Base-by-base conservation (phyloP, 495 filamentous ascomycete genomes). In the Xylaria curta region DNA sequence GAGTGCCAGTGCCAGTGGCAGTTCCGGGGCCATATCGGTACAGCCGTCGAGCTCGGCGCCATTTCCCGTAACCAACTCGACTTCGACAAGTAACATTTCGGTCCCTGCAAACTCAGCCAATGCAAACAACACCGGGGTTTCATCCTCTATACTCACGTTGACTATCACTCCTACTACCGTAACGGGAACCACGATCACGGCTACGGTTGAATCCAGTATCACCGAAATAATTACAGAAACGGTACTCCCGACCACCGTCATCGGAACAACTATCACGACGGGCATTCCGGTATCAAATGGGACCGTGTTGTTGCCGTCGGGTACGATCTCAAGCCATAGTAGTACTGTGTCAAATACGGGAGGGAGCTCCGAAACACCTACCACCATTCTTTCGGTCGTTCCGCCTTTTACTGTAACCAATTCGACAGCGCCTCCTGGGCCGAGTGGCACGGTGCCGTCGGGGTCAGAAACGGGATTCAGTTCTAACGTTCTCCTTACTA, bases 41-140 rank as follows among this genome's bases (percentile, higher is more conserved):
- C 68, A 51, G 60, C 24, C 60, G 31, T 64, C 59, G 46, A 70
- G 68, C 33, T 70, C 68, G 44, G 44, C 51, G 3, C 69, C 66
- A 7, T 72, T 66, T 70, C 72, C 74, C 4, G 46, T 74, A 36
- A 69, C 72, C 13, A 73, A 73, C 26, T 63, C 59, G 53, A 64
- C 59, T 21, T 10, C 31, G 21, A 42, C 44, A 13, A 46, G 9
- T 46, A 56, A 56, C 36, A 4, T 49, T n/a, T 13, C 49, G 9
- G 36, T 38, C 26, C 28, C 65, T 42, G 17, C 49, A 1, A 67
- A 51, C 13, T 67, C 49, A 31, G 65, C 21, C 47, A 51, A 38
- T 19, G 46, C 44, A 31, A 56, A 49, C 21, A 56, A 56, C 49
- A 56, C 65, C n/a, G 65, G 19, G 7, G 4, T 56, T 24, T 67